A percentile compares a stretch with the other conserved stretches of the same genome.
These are phyloP conservation scores for Acacia pycnantha DNA, from an alignment of 331 rosid genomes.

Conservation along the genomic window DNA sequence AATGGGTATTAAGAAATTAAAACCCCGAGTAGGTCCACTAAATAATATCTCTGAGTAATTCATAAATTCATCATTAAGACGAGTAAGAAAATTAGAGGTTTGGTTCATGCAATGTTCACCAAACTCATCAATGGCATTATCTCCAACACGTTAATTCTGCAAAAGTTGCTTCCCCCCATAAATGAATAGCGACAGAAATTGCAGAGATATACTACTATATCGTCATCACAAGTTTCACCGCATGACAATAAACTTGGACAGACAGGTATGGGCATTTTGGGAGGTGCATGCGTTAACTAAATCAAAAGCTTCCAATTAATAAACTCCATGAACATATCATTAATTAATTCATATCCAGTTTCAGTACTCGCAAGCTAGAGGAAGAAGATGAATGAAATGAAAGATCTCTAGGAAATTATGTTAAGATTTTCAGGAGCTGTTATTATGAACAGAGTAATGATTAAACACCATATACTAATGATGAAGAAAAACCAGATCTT, in stretches of 20 bases:
- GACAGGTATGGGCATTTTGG: constrained; percentile 40
- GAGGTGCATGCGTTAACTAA: constrained; percentile 20
- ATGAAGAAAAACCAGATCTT: constrained; percentile 16
- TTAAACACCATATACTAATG: constrained; percentile 9
- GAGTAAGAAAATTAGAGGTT: not conserved
- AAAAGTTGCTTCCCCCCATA: constrained; percentile 32
- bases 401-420: constrained; percentile 12
- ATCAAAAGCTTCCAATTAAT: not conserved
- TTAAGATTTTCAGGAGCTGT: constrained; percentile 19
- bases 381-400: not conserved
- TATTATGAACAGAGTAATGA: constrained; percentile 33
- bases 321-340: no score
- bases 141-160: constrained; percentile 34
- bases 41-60: not conserved
- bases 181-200: constrained; percentile 50
- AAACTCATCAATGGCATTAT: constrained; percentile 37
- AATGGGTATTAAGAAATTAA: not conserved
- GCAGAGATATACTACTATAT: constrained; percentile 7
- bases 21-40: constrained; percentile 6
- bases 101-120: constrained; percentile 39
- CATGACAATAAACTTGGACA: constrained; percentile 17
- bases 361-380: not conserved
- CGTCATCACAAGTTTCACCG: constrained; percentile 18
- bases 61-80: constrained; percentile 14
- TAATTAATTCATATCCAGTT: not conserved